These are phyloP conservation scores for Lactarius trivialis DNA, from an alignment of 768 basidiomycete species.

Conservation along the genomic window DNA sequence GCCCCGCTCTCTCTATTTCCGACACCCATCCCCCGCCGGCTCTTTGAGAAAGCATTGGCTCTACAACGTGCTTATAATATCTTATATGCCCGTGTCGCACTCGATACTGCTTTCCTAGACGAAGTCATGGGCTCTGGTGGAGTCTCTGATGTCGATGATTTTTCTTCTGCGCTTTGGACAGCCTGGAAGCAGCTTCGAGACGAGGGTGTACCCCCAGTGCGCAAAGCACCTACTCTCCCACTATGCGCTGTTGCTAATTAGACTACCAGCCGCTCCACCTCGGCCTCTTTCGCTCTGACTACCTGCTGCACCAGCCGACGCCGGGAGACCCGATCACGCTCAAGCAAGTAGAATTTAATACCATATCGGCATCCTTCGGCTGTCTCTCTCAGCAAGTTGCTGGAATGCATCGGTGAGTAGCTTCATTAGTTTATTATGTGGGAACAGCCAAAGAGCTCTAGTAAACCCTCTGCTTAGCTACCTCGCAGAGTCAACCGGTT, in stretches of 20 bases:
- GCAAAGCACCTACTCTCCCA: conserved; percentile 11
- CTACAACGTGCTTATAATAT: conserved; percentile 78
- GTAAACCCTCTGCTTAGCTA: conserved; percentile 41
- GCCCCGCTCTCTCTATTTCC: conserved; percentile 88
- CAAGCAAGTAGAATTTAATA: conserved; percentile 98
- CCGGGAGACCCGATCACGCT: conserved; percentile 38
- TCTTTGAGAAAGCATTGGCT: conserved; percentile 58
- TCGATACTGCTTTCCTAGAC: conserved; percentile 76
- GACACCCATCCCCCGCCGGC: conserved; percentile 68
- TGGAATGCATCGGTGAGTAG: conserved; percentile 65
- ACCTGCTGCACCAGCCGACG: conserved; percentile 63
- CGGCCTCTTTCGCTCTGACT: conserved; percentile 92
- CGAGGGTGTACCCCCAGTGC: conserved; percentile 52
- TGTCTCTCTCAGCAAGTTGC: conserved; percentile 60
- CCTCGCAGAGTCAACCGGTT: conserved; percentile 56
- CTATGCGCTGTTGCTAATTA: conserved; percentile 27
- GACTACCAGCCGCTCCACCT: conserved; percentile 65
- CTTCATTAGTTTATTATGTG: background rate
- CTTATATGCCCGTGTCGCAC: conserved; percentile 78
- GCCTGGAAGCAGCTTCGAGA: conserved; percentile 76
- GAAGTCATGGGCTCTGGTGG: conserved; percentile 73
- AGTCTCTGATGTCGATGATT: conserved; percentile 78
- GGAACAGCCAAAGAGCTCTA: background rate
- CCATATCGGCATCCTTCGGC: conserved; percentile 90
- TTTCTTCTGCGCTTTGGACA: conserved; percentile 79